Percentiles rank a stretch among this genome's conserved stretches.
Evolutionary conservation across 441 rosid genomes (phyloP).

Genomic region (Erodium texanum): DNA sequence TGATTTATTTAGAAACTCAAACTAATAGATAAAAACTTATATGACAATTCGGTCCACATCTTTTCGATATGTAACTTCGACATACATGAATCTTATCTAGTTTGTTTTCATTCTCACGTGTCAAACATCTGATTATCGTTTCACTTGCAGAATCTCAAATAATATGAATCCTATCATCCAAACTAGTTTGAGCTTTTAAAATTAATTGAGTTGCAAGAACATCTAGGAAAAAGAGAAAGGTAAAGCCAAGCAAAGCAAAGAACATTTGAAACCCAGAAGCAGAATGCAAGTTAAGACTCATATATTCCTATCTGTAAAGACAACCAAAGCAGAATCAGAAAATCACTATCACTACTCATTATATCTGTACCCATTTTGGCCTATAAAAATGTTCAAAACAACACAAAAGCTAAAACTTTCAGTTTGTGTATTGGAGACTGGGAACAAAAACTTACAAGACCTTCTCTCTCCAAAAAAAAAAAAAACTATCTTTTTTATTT

Average conservation of each 20-base stretch:
- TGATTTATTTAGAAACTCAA: no score
- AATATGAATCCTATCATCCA: no score
- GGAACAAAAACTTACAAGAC: constrained; percentile 42
- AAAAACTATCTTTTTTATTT: no score
- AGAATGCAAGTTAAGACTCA: constrained; percentile 23
- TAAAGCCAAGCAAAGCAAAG: constrained; percentile 25
- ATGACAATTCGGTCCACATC: no score
- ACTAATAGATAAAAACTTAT: no score
- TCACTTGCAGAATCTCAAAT: no score
- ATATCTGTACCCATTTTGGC: constrained; percentile 23
- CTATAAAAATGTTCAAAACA: constrained; percentile 23
- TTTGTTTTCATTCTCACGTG: no score
- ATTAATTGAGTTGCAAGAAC: no score
- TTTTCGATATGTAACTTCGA: no score
- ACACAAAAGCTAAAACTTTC: constrained; percentile 58
- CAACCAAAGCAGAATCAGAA: constrained; percentile 18
- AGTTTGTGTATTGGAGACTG: constrained; percentile 63
- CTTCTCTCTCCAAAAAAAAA: constrained; percentile 18
- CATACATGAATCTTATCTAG: no score
- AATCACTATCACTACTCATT: not conserved
- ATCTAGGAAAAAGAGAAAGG: constrained; percentile 63
- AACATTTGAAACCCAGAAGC: constrained; percentile 32
- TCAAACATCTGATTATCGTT: no score
- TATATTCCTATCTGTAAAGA: constrained; percentile 30
- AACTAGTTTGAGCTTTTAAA: no score